Evolutionary conservation across 805 yeast species (phyloP).

Genomic region (Pichia exigua): DNA sequence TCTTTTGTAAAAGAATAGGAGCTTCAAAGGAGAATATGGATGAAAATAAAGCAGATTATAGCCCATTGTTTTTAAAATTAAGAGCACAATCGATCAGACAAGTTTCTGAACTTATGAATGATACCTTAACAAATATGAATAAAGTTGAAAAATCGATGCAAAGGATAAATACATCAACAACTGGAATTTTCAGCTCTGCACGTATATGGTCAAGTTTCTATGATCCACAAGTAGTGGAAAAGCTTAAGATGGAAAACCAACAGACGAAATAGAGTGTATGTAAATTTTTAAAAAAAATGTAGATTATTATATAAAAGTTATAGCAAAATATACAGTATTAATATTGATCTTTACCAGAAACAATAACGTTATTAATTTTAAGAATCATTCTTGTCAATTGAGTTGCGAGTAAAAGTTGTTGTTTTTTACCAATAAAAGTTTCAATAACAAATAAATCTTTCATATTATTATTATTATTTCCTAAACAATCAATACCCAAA

Average conservation of each 20-base stretch:
- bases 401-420: constrained; percentile 90
- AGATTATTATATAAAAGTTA: not conserved
- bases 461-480: constrained; percentile 86
- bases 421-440: constrained; percentile 95
- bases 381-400: constrained; percentile 96
- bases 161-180: constrained; percentile 6
- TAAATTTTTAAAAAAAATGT: not conserved
- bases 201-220: constrained; percentile 19
- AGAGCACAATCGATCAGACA: constrained; percentile 6
- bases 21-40: not conserved
- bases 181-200: constrained; percentile 11
- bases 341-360: constrained; percentile 36
- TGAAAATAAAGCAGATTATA: not conserved
- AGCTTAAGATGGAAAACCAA: constrained; percentile 7
- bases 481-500: constrained; percentile 92
- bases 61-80: constrained; percentile 8
- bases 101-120: constrained; percentile 9
- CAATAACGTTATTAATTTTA: constrained; percentile 93
- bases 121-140: constrained; percentile 7
- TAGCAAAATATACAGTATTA: constrained; percentile 9
- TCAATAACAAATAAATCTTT: constrained; percentile 89
- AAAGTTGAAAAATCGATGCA: constrained; percentile 11
- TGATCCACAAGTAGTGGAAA: constrained; percentile 16
- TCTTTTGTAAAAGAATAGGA: not conserved
- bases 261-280: not conserved